Evolutionary conservation across 495 filamentous ascomycete genomes (phyloP).

Genomic region (Talaromyces adpressus): DNA sequence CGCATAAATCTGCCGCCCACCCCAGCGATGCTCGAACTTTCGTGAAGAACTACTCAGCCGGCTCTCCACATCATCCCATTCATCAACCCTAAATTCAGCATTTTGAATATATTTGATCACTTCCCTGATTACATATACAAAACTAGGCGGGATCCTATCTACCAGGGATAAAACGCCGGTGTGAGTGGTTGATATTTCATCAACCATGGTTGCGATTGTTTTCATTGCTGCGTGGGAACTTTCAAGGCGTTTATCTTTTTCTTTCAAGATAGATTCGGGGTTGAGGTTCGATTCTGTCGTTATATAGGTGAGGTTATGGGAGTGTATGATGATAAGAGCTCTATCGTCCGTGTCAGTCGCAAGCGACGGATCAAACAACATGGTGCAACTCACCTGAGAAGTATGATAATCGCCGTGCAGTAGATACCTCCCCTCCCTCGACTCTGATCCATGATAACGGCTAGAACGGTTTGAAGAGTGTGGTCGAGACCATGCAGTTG

Average conservation of each 20-base stretch:
- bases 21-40: background rate
- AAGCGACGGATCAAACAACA: background rate
- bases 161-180: conserved; percentile 12
- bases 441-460: conserved; percentile 18
- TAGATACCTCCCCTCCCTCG: conserved; percentile 14
- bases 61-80: background rate
- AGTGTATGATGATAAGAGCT: conserved; percentile 11
- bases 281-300: background rate
- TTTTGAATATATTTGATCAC: conserved; percentile 14
- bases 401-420: conserved; percentile 21
- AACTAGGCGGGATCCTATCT: conserved; percentile 16
- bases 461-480: conserved; percentile 16
- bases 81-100: background rate
- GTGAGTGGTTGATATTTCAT: conserved; percentile 17
- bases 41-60: background rate
- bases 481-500: conserved; percentile 14
- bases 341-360: conserved; percentile 5
- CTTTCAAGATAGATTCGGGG: background rate
- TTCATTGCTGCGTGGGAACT: conserved; percentile 15
- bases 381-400: conserved; percentile 18
- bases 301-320: conserved; percentile 8
- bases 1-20: background rate
- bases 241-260: background rate
- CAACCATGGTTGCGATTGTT: conserved; percentile 15
- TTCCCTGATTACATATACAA: conserved; percentile 16